Base-by-base conservation (phyloP, 306 rosid species). In the Prunus davidiana region DNA sequence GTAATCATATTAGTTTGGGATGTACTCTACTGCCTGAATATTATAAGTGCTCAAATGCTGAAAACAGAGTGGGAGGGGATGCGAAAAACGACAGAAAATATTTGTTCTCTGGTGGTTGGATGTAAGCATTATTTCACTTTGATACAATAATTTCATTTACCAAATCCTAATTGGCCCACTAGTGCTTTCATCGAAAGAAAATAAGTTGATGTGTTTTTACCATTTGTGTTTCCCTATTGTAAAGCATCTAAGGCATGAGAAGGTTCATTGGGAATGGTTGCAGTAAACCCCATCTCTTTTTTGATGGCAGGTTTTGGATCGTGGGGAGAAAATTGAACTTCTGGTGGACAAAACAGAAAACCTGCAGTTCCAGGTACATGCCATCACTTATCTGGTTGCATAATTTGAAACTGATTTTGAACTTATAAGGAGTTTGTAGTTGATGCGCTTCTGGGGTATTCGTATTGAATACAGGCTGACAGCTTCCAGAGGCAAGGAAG, bases 401-500 rank as follows among this genome's bases (percentile, higher is more conserved):
- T 18, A 43, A 73, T 60, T 18, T 45, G 13, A 60, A 73, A 58
- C 8, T 71, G 20, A 24, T 63, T 8, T 15, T 58, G 68, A 46
- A 57, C 41, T 52, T 67, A 34, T 51, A 60, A 24, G 56, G 49
- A 52, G 45, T 57, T 58, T 60, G 46, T 58, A 66, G 62, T 45
- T 69, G 27, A 67, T 38, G 8, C 58, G 66, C 38, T 64, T 62
- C 15, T 55, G 24, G 16, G 69, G 45, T 32, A 41, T 75, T 49
- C 34, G 67, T 3, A 65, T 64, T 66, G 75, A 77, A 82, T 80
- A 45, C 85, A 95, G 98, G 98, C 98, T 19, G 98, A 95, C 76
- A 95, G 97, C 88, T 95, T 95, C 80, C 98, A 95, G 81, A 91
- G 98, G 89, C 98, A 95, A 84, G 98, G 98, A 25, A 87, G 97